Evolutionary conservation across 2,329 filamentous ascomycete species (phyloP).

Genomic region (Colletotrichum endophyticum): DNA sequence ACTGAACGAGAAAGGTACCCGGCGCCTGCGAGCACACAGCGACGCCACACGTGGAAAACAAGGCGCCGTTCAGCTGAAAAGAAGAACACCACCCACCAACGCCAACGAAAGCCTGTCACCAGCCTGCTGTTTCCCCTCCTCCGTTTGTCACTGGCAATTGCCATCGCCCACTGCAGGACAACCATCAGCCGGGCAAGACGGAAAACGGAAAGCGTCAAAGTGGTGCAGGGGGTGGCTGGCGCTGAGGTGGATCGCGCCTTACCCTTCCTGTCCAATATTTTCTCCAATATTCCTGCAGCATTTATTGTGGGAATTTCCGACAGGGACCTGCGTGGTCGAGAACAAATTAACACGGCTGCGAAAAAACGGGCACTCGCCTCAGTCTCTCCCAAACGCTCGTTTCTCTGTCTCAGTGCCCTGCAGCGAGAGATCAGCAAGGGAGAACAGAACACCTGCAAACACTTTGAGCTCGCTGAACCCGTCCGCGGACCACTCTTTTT

Average conservation of each 20-base stretch:
- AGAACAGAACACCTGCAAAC: slow-evolving; percentile 5
- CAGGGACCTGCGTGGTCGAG: neutral
- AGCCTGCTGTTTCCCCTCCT: neutral
- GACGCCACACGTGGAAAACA: neutral
- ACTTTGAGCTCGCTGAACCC: neutral
- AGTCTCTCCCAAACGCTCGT: neutral
- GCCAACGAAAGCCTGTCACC: neutral
- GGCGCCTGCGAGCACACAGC: neutral
- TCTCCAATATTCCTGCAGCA: slow-evolving; percentile 9
- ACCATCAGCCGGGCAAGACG: neutral
- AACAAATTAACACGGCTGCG: neutral
- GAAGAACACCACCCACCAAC: neutral
- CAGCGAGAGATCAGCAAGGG: neutral
- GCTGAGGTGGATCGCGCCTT: neutral
- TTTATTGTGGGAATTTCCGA: neutral
- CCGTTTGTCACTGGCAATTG: neutral
- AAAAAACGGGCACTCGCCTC: neutral
- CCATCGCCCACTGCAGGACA: neutral
- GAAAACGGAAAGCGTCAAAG: neutral
- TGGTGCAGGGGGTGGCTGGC: slow-evolving; percentile 17
- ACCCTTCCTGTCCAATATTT: neutral
- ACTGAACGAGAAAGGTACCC: neutral
- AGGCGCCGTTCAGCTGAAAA: neutral
- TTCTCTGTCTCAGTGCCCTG: slow-evolving; percentile 10
- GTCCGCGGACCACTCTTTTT: neutral